These are phyloP conservation scores for Serendipita sp. DNA, from an alignment of 768 basidiomycete species.

Conservation along the genomic window DNA sequence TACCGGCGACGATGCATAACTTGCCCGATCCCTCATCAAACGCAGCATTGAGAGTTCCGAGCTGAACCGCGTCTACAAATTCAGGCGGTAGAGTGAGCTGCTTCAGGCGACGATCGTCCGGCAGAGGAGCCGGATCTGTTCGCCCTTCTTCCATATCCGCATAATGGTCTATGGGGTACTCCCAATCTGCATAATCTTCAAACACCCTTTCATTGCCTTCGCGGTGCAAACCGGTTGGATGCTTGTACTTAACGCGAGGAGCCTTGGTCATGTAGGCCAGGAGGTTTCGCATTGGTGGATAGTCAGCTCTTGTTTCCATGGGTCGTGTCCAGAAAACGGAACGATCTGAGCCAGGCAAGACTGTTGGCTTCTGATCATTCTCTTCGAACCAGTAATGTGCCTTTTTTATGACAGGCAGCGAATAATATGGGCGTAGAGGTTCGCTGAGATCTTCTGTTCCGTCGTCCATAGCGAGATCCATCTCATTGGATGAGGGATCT, in stretches of 20 bases:
- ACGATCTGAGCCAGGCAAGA: neutral
- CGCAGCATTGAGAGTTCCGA: neutral
- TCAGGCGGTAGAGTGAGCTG: neutral
- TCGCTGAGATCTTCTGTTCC: neutral
- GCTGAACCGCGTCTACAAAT: neutral
- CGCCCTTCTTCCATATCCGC: too few species aligned
- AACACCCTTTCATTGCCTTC: neutral
- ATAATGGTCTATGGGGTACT: too few species aligned
- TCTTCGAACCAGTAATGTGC: conserved; percentile 5
- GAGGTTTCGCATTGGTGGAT: conserved; percentile 2
- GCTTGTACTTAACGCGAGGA: neutral
- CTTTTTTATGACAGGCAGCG: neutral
- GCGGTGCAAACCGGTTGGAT: neutral
- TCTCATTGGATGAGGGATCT: neutral
- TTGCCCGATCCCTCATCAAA: neutral
- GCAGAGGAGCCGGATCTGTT: neutral
- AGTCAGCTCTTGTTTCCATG: neutral
- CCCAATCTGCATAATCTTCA: neutral
- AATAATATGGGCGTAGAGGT: neutral
- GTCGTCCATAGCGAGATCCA: neutral
- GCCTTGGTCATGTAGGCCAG: neutral
- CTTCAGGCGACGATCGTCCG: neutral
- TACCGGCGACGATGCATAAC: neutral
- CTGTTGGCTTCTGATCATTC: neutral
- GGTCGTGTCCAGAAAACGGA: conserved; percentile 3